Conservation (phyloP, 2,329 filamentous ascomycete species). For the Thielaviopsis euricoi region DNA sequence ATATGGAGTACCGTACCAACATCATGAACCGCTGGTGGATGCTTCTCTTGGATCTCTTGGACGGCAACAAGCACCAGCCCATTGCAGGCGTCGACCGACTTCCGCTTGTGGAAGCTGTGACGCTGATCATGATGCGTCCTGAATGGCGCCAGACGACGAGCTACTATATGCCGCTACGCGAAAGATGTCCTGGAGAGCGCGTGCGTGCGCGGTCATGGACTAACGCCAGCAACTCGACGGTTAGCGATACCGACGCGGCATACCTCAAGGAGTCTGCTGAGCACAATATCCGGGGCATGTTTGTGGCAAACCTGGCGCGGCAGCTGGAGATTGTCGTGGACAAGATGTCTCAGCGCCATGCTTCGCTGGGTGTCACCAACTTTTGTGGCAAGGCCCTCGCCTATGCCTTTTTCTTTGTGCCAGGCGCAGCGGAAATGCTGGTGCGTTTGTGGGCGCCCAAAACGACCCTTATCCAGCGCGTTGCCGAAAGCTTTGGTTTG, state of each 20-base stretch:
- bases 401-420: slow-evolving; percentile 86
- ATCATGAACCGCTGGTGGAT: slow-evolving; percentile 89
- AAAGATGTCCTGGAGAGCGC: slow-evolving; percentile 33
- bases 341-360: slow-evolving; percentile 66
- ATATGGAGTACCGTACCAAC: slow-evolving; percentile 61
- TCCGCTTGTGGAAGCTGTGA: slow-evolving; percentile 59
- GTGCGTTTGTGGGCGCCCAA: slow-evolving; percentile 66
- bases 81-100: slow-evolving; percentile 75
- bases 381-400: slow-evolving; percentile 85
- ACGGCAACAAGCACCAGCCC: slow-evolving; percentile 45
- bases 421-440: slow-evolving; percentile 68
- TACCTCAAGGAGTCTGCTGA: slow-evolving; percentile 52
- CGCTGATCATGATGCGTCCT: slow-evolving; percentile 69
- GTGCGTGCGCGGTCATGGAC: slow-evolving; percentile 30
- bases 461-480: slow-evolving; percentile 50
- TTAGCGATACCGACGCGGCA: slow-evolving; percentile 46
- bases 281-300: slow-evolving; percentile 79
- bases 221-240: slow-evolving; percentile 40
- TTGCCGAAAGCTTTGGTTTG: slow-evolving; percentile 52
- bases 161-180: slow-evolving; percentile 44
- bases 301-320: slow-evolving; percentile 61
- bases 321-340: slow-evolving; percentile 82
- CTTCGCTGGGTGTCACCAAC: slow-evolving; percentile 50
- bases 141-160: slow-evolving; percentile 70
- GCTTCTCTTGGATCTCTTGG: slow-evolving; percentile 63